Conservation (phyloP, 2,329 filamentous ascomycete species). For the Pyricularia sp. region DNA sequence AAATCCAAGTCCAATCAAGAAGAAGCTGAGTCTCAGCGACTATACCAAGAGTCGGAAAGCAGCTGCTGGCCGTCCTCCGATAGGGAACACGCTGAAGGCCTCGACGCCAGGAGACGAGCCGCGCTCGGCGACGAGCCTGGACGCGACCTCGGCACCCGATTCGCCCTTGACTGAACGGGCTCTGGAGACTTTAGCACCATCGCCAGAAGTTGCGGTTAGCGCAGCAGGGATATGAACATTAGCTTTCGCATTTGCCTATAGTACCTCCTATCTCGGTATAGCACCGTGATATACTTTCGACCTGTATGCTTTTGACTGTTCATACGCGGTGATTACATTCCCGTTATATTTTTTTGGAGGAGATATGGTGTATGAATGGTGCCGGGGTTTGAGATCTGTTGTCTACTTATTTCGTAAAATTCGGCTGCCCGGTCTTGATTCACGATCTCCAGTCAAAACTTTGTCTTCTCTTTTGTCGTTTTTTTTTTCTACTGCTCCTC, state of each 20-base stretch:
- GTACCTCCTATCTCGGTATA: not conserved
- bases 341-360: not conserved
- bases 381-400: not conserved
- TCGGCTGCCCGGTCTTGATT: not conserved
- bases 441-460: not conserved
- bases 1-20: slow-evolving; percentile 52
- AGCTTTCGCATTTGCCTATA: not conserved
- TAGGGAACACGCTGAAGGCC: slow-evolving; percentile 26
- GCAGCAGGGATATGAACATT: not conserved
- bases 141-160: slow-evolving; percentile 6
- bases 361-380: not conserved
- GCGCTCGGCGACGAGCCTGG: slow-evolving; percentile 22
- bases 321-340: not conserved
- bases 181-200: not conserved
- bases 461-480: slow-evolving; percentile 3
- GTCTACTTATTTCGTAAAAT: not conserved
- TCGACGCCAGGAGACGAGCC: slow-evolving; percentile 28
- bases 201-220: not conserved
- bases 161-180: slow-evolving; percentile 10
- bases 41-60: slow-evolving; percentile 53
- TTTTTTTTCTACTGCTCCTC: not conserved
- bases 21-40: slow-evolving; percentile 58
- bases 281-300: not conserved
- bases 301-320: not conserved
- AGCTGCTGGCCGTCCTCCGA: slow-evolving; percentile 30